Base-by-base conservation (phyloP, 345 rosid genomes). In the Mercurialis annua region DNA sequence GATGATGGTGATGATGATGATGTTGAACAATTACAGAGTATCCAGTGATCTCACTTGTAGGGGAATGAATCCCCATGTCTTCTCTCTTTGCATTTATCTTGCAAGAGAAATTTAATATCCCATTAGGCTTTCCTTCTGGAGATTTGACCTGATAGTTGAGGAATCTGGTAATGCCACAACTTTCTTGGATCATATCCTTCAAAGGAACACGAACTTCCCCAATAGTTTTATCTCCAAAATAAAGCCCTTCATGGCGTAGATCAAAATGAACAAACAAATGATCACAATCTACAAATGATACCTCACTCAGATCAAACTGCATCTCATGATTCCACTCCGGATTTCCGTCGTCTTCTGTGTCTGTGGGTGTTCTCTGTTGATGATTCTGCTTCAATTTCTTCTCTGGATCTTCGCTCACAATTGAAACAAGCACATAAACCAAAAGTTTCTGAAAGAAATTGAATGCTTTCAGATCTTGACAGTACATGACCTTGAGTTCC, bases 251-350 rank as follows among this genome's bases (percentile, higher is more conserved):
- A 62, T 81, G 84, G 65, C 63, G 63, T 63, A 86, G 62, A 54
- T 82, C 78, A 60, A 80, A 73, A 16, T 73, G 77, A 30, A 83
- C n/a, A 49, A 80, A 77, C 38, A 80, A 27, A 18, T 75, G 64
- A 42, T 62, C 81, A 52, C 55, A 63, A 52, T 71, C 80, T 7
- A 50, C 49, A 54, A 40, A 50, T 21, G 59, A 10, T 27, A 65
- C 59, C 52, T 59, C 70, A 36, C 63, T 44, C 27, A 86, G 59
- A 58, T 80, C 83, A 40, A 86, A 77, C 15, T 56, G 70, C 76
- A 78, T 36, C 70, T 63, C 80, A 16, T 78, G 83, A 52, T 81
- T 75, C 90, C 90, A 83, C 67, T 83, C 90, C 0, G 90, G 90
- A 69, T 80, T 61, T 27, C 80, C 86, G 59, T 78, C 90, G 67